These are phyloP conservation scores for Coemansia sp. DNA, from an alignment of 192 early-diverging fungal genomes.

Conservation along the genomic window DNA sequence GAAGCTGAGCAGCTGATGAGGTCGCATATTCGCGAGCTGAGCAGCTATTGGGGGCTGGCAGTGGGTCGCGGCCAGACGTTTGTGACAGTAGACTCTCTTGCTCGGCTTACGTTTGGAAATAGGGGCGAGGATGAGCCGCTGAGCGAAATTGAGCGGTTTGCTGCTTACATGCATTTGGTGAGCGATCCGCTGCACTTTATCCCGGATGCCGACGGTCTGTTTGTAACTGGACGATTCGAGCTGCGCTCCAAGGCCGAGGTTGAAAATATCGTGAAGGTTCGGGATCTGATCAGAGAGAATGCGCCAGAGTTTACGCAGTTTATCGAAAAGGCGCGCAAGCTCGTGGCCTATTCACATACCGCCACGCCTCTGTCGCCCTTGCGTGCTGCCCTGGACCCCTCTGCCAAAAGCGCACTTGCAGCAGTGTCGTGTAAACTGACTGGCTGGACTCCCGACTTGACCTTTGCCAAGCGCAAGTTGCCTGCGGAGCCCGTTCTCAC, in stretches of 20 bases:
- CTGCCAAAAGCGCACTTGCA: constrained; percentile 9
- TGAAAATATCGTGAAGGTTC: constrained; percentile 36
- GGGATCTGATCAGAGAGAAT: constrained; percentile 54
- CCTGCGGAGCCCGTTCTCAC: constrained; percentile 3
- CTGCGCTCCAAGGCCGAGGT: constrained; percentile 54
- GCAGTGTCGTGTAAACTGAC: constrained; percentile 24
- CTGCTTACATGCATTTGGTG: constrained; percentile 60
- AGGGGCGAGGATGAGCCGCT: not conserved
- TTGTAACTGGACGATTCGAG: constrained; percentile 53
- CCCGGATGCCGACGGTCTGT: constrained; percentile 49
- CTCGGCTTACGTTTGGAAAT: constrained; percentile 36
- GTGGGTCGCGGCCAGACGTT: constrained; percentile 8
- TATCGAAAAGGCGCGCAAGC: constrained; percentile 44
- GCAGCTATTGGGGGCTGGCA: constrained; percentile 30
- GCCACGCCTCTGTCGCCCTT: constrained; percentile 14
- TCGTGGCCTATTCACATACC: constrained; percentile 31
- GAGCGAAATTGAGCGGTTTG: constrained; percentile 45
- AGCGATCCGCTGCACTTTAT: constrained; percentile 56
- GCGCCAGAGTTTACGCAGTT: constrained; percentile 54
- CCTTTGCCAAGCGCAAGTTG: constrained; percentile 3
- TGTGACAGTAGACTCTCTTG: constrained; percentile 40
- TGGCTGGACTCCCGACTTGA: constrained; percentile 10
- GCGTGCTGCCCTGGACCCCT: constrained; percentile 20
- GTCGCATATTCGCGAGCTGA: constrained; percentile 34
- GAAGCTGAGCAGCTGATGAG: constrained; percentile 33